Percentiles rank a stretch among this genome's conserved stretches.
phyloP scores from a whole-genome alignment of 495 filamentous ascomycete genomes.

The Hypoxylon fragiforme region DNA sequence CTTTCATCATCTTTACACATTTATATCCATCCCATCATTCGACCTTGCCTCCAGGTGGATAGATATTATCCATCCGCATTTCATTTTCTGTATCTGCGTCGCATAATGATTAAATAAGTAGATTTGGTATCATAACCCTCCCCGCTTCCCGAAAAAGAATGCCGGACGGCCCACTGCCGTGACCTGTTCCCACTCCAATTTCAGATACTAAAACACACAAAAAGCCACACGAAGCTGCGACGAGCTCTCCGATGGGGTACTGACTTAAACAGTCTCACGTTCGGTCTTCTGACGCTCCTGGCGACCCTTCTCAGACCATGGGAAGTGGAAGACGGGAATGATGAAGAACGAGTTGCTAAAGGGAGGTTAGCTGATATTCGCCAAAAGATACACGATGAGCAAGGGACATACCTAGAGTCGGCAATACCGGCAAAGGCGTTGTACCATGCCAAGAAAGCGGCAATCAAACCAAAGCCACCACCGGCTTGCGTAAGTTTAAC shows the following conservation, averaged over 20 bases:
- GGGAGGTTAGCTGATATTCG: conserved; percentile 13
- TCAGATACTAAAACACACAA: no score
- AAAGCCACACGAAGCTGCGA: no score
- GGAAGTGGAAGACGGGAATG: conserved; percentile 93
- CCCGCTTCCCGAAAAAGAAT: neutral
- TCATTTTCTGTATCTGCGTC: neutral
- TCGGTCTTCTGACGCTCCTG: conserved; percentile 52
- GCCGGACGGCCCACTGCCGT: conserved; percentile 2
- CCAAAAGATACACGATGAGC: neutral
- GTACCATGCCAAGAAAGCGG: conserved; percentile 95
- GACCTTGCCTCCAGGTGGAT: neutral
- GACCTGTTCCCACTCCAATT: neutral
- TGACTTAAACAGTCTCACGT: conserved; percentile 38
- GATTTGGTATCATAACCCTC: conserved; percentile 12
- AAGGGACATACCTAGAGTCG: conserved; percentile 70
- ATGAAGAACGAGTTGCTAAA: conserved; percentile 88
- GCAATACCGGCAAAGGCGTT: conserved; percentile 95
- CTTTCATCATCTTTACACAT: no score
- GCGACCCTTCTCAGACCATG: conserved; percentile 89
- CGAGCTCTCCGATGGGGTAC: no score
- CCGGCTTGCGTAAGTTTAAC: conserved; percentile 69
- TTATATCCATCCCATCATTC: neutral
- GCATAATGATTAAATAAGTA: conserved; percentile 4
- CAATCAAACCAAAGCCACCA: conserved; percentile 83
- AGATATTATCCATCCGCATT: no score